Percentiles rank a stretch among this genome's conserved stretches.
Evolutionary conservation across 805 yeast species (phyloP).

Genomic region (Komagataella populi): DNA sequence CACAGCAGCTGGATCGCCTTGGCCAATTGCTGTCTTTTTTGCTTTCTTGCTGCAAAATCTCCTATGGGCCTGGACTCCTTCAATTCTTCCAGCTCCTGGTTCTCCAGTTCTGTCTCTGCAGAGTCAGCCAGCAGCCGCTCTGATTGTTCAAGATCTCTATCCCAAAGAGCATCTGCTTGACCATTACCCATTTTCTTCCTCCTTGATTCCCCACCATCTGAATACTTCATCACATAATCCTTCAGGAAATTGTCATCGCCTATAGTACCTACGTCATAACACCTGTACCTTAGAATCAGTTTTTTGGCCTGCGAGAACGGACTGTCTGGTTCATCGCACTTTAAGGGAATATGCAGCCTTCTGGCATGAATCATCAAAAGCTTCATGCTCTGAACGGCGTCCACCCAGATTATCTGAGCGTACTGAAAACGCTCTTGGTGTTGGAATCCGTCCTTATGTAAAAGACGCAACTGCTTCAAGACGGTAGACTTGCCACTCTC

Average conservation of each 20-base stretch:
- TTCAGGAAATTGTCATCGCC: slow-evolving; percentile 52
- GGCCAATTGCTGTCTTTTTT: slow-evolving; percentile 43
- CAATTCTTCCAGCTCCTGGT: slow-evolving; percentile 1
- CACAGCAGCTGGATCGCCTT: slow-evolving; percentile 58
- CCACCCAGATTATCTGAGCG: slow-evolving; percentile 85
- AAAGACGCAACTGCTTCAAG: slow-evolving; percentile 70
- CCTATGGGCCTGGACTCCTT: neutral
- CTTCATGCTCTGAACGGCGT: slow-evolving; percentile 76
- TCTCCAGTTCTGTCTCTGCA: slow-evolving; percentile 7
- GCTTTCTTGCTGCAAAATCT: neutral
- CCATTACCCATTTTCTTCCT: slow-evolving; percentile 47
- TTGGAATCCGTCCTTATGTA: slow-evolving; percentile 79
- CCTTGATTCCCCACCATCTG: slow-evolving; percentile 36
- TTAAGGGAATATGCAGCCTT: slow-evolving; percentile 45
- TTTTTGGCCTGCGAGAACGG: slow-evolving; percentile 33
- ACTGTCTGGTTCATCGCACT: slow-evolving; percentile 43
- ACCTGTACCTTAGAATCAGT: slow-evolving; percentile 38
- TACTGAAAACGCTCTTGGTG: slow-evolving; percentile 70
- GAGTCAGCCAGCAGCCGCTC: slow-evolving; percentile 2
- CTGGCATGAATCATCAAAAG: slow-evolving; percentile 65
- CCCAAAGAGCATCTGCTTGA: slow-evolving; percentile 19
- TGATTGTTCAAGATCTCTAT: slow-evolving; percentile 4
- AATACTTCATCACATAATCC: slow-evolving; percentile 50
- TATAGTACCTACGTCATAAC: slow-evolving; percentile 55
- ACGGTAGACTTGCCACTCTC: slow-evolving; percentile 93